Evolutionary conservation across 805 yeast species (phyloP), one percentile per base, ranked within the genome.

Genomic region (Ogataea wickerhamii): DNA sequence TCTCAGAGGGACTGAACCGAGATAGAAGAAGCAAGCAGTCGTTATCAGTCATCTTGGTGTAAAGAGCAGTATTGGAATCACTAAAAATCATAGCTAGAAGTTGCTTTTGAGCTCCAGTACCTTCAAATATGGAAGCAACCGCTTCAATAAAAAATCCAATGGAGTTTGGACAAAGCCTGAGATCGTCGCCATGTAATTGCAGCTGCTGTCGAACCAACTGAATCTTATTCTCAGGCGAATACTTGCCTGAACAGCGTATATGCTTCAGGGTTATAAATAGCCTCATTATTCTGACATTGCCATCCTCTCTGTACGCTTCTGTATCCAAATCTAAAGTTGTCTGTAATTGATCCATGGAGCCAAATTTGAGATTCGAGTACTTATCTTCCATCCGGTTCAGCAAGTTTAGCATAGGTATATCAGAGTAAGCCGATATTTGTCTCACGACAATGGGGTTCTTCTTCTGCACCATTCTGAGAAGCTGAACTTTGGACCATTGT

Each of bases 401-500:
- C 8, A 25, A 22, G 4, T 42, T 34, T 5, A 47, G 30, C n/a
- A 35, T 18, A 10, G 24, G 21, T n/a, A 36, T 4, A 4, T 36
- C 32, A 10, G 36, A 22, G 11, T 25, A 21, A n/a, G n/a, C 14
- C 5, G 30, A 32, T 17, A 48, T 10, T 16, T 48, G 49, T 25
- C 26, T 32, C 17, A 45, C 28, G 2, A 41, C 13, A n/a, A 17
- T 12, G 6, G 40, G 36, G 23, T 37, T 41, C 5, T 28, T 20
- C n/a, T 38, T 23, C 8, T 29, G 25, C 6, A 24, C 23, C 6
- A 30, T 22, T 10, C 49, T 32, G 11, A 43, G 28, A 33, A 48
- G 43, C 35, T 44, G 47, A 10, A 32, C 13, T 18, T 29, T 28
- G 8, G 43, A 36, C 52, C 52, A 48, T 18, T 38, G 25, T 3